Base-by-base conservation (phyloP, 139 green algal species). In the Volvox africanus region DNA sequence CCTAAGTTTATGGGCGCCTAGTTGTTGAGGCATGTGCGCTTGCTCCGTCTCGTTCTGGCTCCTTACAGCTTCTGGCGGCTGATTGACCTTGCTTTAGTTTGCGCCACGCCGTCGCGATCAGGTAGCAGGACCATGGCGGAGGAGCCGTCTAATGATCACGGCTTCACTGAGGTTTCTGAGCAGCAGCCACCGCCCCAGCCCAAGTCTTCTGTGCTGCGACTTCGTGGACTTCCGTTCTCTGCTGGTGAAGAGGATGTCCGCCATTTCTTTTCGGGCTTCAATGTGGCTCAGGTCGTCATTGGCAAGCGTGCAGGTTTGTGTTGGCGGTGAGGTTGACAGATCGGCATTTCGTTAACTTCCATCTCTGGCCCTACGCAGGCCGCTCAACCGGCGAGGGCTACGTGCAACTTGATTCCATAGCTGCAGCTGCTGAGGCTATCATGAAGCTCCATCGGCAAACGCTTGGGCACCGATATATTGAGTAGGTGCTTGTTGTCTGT, bases 391-490 rank as follows among this genome's bases (percentile, higher is more conserved):
- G 91, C 30, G 91, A 93, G 67, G 91, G 87, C 18, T 93, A 89
- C 65, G 91, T 93, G 32, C 82, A 92, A 82, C 95, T 99, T 13
- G 88, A 81, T 0, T 92, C 77, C 1, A 32, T 87, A 13, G 92
- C 93, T 69, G 87, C 95, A 2, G 96, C 97, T 0, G 91, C 82
- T 0, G 77, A 91, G 0, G 96, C 96, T 0, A 91, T 98, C 0
- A 61, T 94, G 32, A 89, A 92, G 62, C 94, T 95, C 55, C 95
- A 99, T 86, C 93, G 95, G 12, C 88, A 96, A 68, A 90, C 97
- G 82, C 94, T 99, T 83, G 96, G 95, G 21, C 92, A 93, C 69
- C 92, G 97, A 76, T 99, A 99, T 92, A 97, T 99, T 61, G 97
- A 99, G 96, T 97, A 77, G 92, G 95, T 82, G 24, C 3, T 73